Percentiles rank a stretch among this genome's conserved stretches.
phyloP scores from a whole-genome alignment of 371 early-diverging fungal species.

The Mucor saturninus region DNA sequence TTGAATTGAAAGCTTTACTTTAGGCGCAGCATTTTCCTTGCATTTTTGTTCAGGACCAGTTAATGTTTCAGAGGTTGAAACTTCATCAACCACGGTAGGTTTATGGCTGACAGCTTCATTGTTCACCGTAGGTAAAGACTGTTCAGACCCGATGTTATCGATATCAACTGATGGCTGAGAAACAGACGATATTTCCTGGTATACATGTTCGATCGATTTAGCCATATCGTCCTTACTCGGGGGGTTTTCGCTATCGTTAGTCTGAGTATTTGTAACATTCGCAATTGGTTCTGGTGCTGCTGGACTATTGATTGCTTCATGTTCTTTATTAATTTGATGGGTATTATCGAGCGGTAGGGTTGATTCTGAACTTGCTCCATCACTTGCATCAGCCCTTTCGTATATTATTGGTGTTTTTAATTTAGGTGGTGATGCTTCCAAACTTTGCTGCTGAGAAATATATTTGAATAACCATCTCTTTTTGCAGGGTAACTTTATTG shows the following conservation, averaged over 20 bases:
- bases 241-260: too few species aligned
- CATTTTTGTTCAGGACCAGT: background rate
- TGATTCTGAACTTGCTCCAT: constrained; percentile 39
- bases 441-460: constrained; percentile 4
- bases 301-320: background rate
- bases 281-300: background rate
- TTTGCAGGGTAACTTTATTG: constrained; percentile 14
- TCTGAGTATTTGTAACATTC: background rate
- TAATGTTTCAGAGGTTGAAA: background rate
- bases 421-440: background rate
- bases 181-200: too few species aligned
- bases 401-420: background rate
- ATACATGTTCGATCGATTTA: too few species aligned
- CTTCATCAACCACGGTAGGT: too few species aligned
- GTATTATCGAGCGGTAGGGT: constrained; percentile 38
- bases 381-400: constrained; percentile 13
- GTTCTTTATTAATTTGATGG: background rate
- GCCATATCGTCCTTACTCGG: too few species aligned
- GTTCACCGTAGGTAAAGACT: too few species aligned
- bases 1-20: constrained; percentile 38
- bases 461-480: constrained; percentile 25
- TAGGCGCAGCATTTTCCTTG: constrained; percentile 13
- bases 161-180: too few species aligned
- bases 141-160: too few species aligned
- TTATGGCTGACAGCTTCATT: too few species aligned